Conservation (phyloP, 352 stramenopile genomes). For the Hyaloperonospora brassicae region DNA sequence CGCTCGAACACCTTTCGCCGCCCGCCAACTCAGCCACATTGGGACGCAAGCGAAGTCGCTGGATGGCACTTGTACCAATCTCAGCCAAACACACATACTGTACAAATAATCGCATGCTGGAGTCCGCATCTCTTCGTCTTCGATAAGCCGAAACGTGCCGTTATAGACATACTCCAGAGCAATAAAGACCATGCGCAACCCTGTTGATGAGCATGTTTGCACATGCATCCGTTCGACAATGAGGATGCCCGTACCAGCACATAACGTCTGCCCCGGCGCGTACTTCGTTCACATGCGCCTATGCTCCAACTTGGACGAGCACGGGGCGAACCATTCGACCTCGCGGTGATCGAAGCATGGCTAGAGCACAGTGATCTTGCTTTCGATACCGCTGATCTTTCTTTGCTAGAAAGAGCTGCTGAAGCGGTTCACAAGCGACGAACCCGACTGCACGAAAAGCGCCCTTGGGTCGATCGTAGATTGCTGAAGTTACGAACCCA, state of each 20-base stretch:
- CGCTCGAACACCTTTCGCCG: constrained; percentile 1
- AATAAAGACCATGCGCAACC: constrained; percentile 5
- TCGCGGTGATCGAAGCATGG: constrained; percentile 40
- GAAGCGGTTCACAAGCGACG: constrained; percentile 51
- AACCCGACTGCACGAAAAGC: constrained; percentile 58
- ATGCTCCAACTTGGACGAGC: constrained; percentile 22
- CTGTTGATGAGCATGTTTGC: constrained; percentile 21
- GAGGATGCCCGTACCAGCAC: not conserved
- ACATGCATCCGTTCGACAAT: not conserved
- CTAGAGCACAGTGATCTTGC: constrained; percentile 24
- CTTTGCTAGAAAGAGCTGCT: constrained; percentile 44
- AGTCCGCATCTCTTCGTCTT: constrained; percentile 11
- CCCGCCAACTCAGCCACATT: not conserved
- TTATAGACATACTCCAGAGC: constrained; percentile 19
- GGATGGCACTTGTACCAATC: no score
- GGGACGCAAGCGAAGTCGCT: not conserved
- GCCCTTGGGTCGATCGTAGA: constrained; percentile 73
- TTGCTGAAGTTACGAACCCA: constrained; percentile 60
- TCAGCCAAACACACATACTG: constrained; percentile 6
- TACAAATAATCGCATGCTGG: constrained; percentile 24
- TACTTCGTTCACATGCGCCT: constrained; percentile 1
- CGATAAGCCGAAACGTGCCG: constrained; percentile 12
- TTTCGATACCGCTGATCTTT: constrained; percentile 5
- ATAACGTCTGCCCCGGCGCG: not conserved
- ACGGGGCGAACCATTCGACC: constrained; percentile 51